A percentile compares a stretch with the other conserved stretches of the same genome.
These are phyloP conservation scores for Vigna reflexopilosa DNA, from an alignment of 306 rosid species.

Conservation along the genomic window DNA sequence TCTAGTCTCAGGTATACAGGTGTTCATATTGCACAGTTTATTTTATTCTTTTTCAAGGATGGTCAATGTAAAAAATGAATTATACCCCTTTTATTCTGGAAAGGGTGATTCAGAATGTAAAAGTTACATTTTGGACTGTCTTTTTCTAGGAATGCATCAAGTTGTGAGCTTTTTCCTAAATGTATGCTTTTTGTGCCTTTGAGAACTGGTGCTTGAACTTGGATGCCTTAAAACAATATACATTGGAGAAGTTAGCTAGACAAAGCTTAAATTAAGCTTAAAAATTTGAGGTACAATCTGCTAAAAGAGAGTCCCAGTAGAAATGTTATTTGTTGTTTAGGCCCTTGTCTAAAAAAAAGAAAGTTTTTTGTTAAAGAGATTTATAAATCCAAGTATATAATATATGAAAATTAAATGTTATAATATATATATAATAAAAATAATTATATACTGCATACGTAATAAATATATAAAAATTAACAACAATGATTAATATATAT, in stretches of 20 bases:
- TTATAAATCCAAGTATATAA: too few relatives aligned
- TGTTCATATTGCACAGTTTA: constrained; percentile 36
- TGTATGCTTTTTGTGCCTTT: neutral
- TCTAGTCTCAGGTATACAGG: constrained; percentile 23
- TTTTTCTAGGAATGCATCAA: neutral
- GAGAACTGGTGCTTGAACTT: neutral
- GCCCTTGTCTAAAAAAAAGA: neutral
- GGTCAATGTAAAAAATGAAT: constrained; percentile 6
- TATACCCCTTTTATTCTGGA: too few relatives aligned
- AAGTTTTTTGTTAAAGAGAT: too few relatives aligned
- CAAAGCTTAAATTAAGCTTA: neutral
- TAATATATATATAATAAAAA: too few relatives aligned
- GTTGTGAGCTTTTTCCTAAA: neutral
- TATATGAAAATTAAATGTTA: too few relatives aligned
- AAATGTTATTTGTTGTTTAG: neutral
- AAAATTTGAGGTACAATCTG: neutral
- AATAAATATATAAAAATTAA: too few relatives aligned
- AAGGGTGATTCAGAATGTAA: too few relatives aligned
- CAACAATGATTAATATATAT: too few relatives aligned
- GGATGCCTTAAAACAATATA: neutral
- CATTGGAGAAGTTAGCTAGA: neutral
- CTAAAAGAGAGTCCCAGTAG: neutral
- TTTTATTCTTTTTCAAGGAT: neutral
- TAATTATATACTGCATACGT: too few relatives aligned
- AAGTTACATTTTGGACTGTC: too few relatives aligned